A percentile compares a stretch with the other conserved stretches of the same genome.
Evolutionary conservation across 768 basidiomycete genomes (phyloP).

Genomic region (Boletus sp.): DNA sequence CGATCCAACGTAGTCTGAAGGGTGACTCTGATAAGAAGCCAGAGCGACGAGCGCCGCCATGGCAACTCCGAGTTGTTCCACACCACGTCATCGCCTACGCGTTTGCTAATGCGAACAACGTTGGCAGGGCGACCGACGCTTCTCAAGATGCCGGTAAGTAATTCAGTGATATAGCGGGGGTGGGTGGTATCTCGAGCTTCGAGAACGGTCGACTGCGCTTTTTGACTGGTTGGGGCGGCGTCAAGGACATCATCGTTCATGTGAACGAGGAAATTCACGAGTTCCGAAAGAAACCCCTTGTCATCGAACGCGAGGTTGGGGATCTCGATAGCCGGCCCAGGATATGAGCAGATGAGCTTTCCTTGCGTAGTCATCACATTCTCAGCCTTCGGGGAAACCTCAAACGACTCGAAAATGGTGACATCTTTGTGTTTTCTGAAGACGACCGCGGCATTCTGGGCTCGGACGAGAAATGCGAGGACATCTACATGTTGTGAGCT

Average conservation of each 20-base stretch:
- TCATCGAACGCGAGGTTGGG: constrained; percentile 29
- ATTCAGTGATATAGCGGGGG: constrained; percentile 48
- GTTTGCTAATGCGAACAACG: constrained; percentile 37
- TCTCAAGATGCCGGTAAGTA: constrained; percentile 47
- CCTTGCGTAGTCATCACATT: constrained; percentile 39
- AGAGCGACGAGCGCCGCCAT: constrained; percentile 52
- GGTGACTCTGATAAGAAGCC: constrained; percentile 48
- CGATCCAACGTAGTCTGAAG: constrained; percentile 38
- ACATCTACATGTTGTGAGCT: constrained; percentile 30
- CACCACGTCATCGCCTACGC: constrained; percentile 46
- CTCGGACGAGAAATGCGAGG: constrained; percentile 37
- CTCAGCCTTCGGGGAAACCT: constrained; percentile 38
- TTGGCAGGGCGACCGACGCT: constrained; percentile 34
- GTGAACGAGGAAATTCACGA: constrained; percentile 39
- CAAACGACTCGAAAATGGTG: constrained; percentile 46
- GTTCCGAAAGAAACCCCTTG: constrained; percentile 31
- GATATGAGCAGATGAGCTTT: constrained; percentile 47
- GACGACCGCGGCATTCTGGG: constrained; percentile 50
- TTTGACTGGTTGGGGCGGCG: constrained; percentile 34
- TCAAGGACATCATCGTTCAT: constrained; percentile 35
- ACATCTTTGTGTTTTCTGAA: constrained; percentile 30
- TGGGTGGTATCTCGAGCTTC: constrained; percentile 43
- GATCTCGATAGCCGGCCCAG: constrained; percentile 43
- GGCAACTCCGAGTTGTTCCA: constrained; percentile 38
- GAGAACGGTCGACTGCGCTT: constrained; percentile 34